phyloP scores from a whole-genome alignment of 176 grass and related monocot genomes.

The Chrysopogon serrulatus region DNA sequence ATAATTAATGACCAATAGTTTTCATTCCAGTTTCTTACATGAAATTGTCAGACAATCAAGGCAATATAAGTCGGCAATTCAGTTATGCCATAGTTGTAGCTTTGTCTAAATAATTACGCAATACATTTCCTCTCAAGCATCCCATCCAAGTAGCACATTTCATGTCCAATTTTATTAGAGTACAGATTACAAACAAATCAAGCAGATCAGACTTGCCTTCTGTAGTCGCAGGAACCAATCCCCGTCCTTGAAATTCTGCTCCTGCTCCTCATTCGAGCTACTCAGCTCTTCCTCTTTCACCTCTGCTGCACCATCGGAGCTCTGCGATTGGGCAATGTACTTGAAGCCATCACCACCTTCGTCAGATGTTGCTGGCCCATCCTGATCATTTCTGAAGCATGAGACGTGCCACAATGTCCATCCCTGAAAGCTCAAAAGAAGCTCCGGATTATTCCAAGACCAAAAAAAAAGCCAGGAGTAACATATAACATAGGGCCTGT shows the following conservation, averaged over 20 bases:
- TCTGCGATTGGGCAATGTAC: not conserved
- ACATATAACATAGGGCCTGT: not conserved
- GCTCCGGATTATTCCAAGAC: not conserved
- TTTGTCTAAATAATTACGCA: not conserved
- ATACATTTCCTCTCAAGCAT: not conserved
- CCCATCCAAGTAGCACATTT: not conserved
- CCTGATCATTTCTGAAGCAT: conserved; percentile 60
- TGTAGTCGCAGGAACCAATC: conserved; percentile 34
- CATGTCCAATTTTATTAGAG: not conserved
- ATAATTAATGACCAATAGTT: not conserved
- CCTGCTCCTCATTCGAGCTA: conserved; percentile 1
- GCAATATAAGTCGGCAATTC: not conserved
- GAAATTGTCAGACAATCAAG: not conserved
- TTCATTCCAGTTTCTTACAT: not conserved
- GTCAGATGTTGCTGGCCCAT: conserved; percentile 28
- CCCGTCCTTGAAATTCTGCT: conserved; percentile 3
- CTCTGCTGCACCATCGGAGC: not conserved
- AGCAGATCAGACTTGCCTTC: conserved; percentile 25
- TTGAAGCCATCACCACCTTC: not conserved
- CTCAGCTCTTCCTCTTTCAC: not conserved
- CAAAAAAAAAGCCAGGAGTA: too few species aligned
- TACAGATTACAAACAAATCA: not conserved
- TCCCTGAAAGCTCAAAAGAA: conserved; percentile 28
- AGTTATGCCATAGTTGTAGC: not conserved
- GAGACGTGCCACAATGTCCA: conserved; percentile 34